Base-by-base conservation (phyloP, 164 flowering plant genomes). In the Malania oleifera region DNA sequence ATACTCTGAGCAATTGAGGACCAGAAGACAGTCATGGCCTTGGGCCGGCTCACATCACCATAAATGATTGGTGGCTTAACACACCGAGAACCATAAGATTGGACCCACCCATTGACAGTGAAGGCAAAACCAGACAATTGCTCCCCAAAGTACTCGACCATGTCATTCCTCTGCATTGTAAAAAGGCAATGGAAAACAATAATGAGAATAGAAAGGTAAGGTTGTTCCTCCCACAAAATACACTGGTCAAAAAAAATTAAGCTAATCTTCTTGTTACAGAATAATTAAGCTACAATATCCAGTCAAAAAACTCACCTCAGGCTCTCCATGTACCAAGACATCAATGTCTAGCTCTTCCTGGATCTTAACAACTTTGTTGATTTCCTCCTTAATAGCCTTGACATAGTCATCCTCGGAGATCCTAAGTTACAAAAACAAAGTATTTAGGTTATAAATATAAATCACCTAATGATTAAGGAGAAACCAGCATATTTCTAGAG, bases 1-100 rank as follows among this genome's bases (percentile, higher is more conserved):
- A 85, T 74, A 71, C 85, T 80, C 75, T 85, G 91, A 14, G 87
- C 87, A 22, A 56, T 58, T 10, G 83, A 66, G 15, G 91, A 85
- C 91, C 91, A 85, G 79, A 82, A 80, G 54, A 85, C 85, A 2
- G 91, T 85, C 85, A 85, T 85, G 38, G 91, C 58, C 60, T 77
- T 77, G 48, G 91, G 91, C 35, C 91, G 83, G 72, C 87, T 80
- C 26, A 85, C 87, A 76, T 85, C 91, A 72, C 91, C 91, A 49
- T 77, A 82, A 70, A 85, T 85, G 73, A 85, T 79, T 3, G 91
- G 91, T 44, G 91, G 91, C 65, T 85, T 85, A 55, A 85, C 91
- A 69, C 91, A 85, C 5, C 91, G 84, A 41, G 91, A 85, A 1
- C 91, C 91, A 52, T 85, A 85, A 11, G 87, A 82, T 69, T 85